These are phyloP conservation scores for Populus pruinosa DNA, from an alignment of 345 rosid genomes.

Conservation along the genomic window DNA sequence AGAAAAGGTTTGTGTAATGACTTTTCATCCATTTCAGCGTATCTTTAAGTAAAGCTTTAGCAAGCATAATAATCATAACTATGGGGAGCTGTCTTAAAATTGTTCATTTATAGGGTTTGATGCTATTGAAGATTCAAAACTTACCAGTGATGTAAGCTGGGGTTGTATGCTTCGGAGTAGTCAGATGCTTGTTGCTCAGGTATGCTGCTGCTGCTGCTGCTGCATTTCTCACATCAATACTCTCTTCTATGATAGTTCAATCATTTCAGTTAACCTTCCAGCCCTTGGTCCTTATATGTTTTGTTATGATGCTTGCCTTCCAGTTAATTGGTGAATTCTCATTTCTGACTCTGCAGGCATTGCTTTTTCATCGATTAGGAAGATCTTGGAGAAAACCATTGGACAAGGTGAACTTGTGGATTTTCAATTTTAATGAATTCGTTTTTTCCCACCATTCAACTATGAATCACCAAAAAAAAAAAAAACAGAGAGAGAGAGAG, in stretches of 20 bases:
- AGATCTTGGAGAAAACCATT: conserved; percentile 79
- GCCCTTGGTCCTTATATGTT: background rate
- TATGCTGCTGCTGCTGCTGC: conserved; percentile 9
- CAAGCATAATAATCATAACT: background rate
- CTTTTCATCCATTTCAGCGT: background rate
- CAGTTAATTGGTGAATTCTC: background rate
- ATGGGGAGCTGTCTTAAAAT: background rate
- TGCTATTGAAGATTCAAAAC: conserved; percentile 58
- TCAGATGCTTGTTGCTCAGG: conserved; percentile 98
- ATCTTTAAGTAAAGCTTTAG: conserved; percentile 1
- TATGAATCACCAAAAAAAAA: background rate
- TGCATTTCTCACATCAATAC: background rate
- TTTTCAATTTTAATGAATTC: background rate
- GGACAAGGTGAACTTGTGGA: conserved; percentile 40
- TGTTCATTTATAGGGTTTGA: conserved; percentile 58
- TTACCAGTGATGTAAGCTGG: conserved; percentile 79
- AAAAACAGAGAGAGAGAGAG: background rate
- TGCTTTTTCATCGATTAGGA: conserved; percentile 76
- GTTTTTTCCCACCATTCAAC: background rate
- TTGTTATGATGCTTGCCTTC: background rate
- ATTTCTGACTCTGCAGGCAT: conserved; percentile 48
- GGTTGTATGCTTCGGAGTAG: conserved; percentile 99
- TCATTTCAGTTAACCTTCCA: background rate
- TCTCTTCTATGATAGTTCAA: background rate
- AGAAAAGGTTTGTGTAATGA: conserved; percentile 65